Conservation (phyloP, 176 grass and related monocot species). For the Bothriochloa decipiens region DNA sequence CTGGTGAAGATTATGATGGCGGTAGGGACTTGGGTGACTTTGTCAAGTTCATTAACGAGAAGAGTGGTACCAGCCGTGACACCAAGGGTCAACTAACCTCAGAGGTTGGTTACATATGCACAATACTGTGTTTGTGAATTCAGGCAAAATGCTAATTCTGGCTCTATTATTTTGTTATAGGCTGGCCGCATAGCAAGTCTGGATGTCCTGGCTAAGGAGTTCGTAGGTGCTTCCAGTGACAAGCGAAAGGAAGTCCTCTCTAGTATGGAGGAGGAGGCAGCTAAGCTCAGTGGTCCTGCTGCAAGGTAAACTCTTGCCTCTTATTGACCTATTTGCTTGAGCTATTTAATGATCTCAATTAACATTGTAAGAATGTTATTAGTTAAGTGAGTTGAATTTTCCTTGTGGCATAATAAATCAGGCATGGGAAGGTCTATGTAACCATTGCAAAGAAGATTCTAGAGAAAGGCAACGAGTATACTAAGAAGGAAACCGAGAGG, state of each 20-base stretch:
- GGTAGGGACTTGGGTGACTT: conserved; percentile 77
- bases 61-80: conserved; percentile 75
- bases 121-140: not conserved
- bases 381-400: not conserved
- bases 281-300: conserved; percentile 72
- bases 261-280: conserved; percentile 67
- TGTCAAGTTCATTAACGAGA: conserved; percentile 87
- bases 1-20: conserved; percentile 85
- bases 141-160: conserved; percentile 5
- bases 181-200: conserved; percentile 66
- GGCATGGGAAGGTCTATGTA: conserved; percentile 78
- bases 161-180: conserved; percentile 34
- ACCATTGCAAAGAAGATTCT: conserved; percentile 66
- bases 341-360: not conserved
- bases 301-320: conserved; percentile 50
- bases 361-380: not conserved
- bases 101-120: conserved; percentile 47
- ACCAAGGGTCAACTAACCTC: conserved; percentile 74
- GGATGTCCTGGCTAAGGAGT: conserved; percentile 76
- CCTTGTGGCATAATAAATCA: conserved; percentile 16
- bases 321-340: conserved; percentile 2
- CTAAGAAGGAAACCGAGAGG: conserved; percentile 76
- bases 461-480: conserved; percentile 65
- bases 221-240: conserved; percentile 58
- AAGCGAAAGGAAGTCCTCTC: conserved; percentile 67